phyloP scores from a whole-genome alignment of 2,329 filamentous ascomycete genomes.

The Orbilia oligospora region DNA sequence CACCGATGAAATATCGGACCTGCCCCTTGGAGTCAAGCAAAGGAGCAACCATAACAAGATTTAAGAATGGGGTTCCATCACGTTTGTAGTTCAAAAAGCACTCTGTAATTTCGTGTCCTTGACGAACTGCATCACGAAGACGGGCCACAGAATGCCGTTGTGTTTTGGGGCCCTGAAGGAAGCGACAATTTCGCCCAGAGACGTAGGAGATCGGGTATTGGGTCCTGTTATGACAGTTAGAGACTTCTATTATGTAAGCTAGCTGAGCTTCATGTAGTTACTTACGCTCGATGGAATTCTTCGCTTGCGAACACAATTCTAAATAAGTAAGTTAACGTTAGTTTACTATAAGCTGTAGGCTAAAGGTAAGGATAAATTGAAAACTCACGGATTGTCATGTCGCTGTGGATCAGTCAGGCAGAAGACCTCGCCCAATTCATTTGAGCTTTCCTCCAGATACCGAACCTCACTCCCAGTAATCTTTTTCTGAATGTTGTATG shows the following conservation, averaged over 20 bases:
- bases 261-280: too few species aligned
- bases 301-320: constrained; percentile 51
- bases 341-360: not conserved
- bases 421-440: constrained; percentile 82
- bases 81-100: constrained; percentile 82
- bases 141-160: constrained; percentile 75
- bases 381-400: constrained; percentile 73
- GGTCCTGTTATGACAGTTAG: constrained; percentile 70
- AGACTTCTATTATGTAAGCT: too few species aligned
- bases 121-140: constrained; percentile 74
- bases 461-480: constrained; percentile 78
- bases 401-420: constrained; percentile 82
- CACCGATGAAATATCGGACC: constrained; percentile 79
- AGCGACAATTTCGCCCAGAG: constrained; percentile 82
- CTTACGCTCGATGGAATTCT: constrained; percentile 49
- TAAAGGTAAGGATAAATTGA: not conserved
- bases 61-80: constrained; percentile 84
- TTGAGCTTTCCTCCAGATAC: constrained; percentile 73
- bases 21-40: constrained; percentile 77
- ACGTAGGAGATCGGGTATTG: constrained; percentile 82
- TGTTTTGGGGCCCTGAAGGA: constrained; percentile 81
- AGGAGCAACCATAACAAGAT: constrained; percentile 81
- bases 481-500: constrained; percentile 73
- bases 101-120: constrained; percentile 79
- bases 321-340: constrained; percentile 70